These are phyloP conservation scores for Casuarina glauca DNA, from an alignment of 306 rosid species.

Conservation along the genomic window DNA sequence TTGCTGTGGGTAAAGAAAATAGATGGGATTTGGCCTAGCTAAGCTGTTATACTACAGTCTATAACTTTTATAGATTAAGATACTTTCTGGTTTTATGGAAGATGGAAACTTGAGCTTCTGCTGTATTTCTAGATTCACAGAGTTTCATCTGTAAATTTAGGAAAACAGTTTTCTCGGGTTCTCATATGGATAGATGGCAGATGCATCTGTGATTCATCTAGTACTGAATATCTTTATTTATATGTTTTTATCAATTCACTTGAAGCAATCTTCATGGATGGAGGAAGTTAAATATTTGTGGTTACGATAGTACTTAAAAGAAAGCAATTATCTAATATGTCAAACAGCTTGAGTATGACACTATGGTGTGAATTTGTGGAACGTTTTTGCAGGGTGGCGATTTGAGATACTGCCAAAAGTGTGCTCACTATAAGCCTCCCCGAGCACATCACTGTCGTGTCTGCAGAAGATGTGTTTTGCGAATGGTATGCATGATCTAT, in stretches of 20 bases:
- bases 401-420: conserved; percentile 93
- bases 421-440: conserved; percentile 93
- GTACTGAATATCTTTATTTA: background rate
- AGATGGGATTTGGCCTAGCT: background rate
- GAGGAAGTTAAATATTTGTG: conserved; percentile 9
- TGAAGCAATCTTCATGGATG: conserved; percentile 13
- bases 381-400: conserved; percentile 82
- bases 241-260: conserved; percentile 6
- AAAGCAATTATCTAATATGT: conserved; percentile 10
- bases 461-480: conserved; percentile 90
- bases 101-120: conserved; percentile 9
- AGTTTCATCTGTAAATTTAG: background rate
- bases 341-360: conserved; percentile 15
- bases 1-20: background rate
- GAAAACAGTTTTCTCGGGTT: background rate
- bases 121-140: background rate
- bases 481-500: conserved; percentile 72
- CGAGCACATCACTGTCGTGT: conserved; percentile 99
- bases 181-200: background rate
- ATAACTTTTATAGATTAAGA: background rate
- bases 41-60: background rate
- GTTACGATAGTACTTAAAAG: conserved; percentile 21
- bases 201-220: background rate
- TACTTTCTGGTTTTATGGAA: conserved; percentile 11
- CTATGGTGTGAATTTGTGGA: conserved; percentile 5